Evolutionary conservation across 805 yeast genomes (phyloP), one percentile per base, ranked within the genome.

Genomic region (Starmerella roubikii): DNA sequence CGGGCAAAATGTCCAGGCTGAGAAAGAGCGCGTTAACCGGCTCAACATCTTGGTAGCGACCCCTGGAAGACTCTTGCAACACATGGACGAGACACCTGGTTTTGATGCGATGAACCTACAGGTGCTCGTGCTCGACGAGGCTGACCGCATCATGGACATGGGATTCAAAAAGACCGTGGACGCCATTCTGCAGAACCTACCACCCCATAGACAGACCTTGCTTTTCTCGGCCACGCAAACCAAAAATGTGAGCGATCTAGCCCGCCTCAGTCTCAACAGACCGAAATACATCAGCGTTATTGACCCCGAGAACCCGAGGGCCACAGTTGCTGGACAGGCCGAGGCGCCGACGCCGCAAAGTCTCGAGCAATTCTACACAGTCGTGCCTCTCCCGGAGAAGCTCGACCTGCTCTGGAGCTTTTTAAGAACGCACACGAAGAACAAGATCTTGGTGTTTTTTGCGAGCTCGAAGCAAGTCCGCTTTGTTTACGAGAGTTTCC

Each of bases 401-500:
- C 65, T 91, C 33, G 91, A 88, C 53, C 72, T 76, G 15, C 64
- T 91, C 32, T 91, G 83, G 80, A 78, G 91, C 38, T 85, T 85
- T 50, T 68, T 85, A 51, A 79, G 82, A 52, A 68, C 91, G 2
- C 96, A 85, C 60, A 62, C 83, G 44, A 82, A 84, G 51, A 57
- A 69, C 45, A 85, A 85, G 55, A 77, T 84, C 37, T 64, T 85
- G 37, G 94, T 85, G 10, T 85, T 85, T 54, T 72, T 78, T 47
- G 76, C 93, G 5, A 80, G 94, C 16, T 80, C 93, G 7, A 85
- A 84, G 55, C 94, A 85, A 56, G 94, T 86, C 1, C 88, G 91
- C 52, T 85, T 72, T 57, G 81, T 83, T 19, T 86, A 80, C 55
- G 96, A 85, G 55, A 67, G 86, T 0, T 83, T 85, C 61, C 65